Percentiles rank a stretch among this genome's conserved stretches.
phyloP scores from a whole-genome alignment of 1,139 yeast species.

The Geotrichum citri-aurantii region DNA sequence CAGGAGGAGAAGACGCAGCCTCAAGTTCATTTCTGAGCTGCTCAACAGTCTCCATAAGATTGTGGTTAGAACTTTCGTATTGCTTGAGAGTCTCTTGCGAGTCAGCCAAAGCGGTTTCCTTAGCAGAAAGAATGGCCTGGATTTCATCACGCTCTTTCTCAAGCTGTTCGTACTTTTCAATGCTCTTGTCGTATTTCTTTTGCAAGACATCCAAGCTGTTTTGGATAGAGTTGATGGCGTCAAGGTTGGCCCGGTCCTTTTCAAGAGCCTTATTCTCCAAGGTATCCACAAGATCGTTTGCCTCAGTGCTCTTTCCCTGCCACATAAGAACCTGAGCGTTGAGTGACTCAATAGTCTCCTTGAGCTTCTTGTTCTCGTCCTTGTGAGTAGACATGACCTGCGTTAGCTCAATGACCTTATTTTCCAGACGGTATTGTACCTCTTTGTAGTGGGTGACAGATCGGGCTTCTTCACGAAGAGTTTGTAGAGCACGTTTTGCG shows the following conservation, averaged over 20 bases:
- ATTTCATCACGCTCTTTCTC: constrained; percentile 60
- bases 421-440: constrained; percentile 87
- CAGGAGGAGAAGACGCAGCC: constrained; percentile 29
- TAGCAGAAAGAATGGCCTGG: constrained; percentile 50
- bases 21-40: constrained; percentile 64
- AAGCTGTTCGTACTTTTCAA: constrained; percentile 56
- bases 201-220: constrained; percentile 47
- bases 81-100: constrained; percentile 31
- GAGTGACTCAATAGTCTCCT: constrained; percentile 53
- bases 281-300: constrained; percentile 28
- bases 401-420: constrained; percentile 90
- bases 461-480: constrained; percentile 76
- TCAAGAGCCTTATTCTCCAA: constrained; percentile 49
- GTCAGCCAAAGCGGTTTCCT: constrained; percentile 50
- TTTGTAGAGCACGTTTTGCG: constrained; percentile 61
- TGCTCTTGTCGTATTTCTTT: constrained; percentile 56
- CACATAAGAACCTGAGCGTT: constrained; percentile 35
- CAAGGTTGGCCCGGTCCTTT: constrained; percentile 51
- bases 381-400: constrained; percentile 73
- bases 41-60: constrained; percentile 58
- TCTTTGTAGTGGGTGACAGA: constrained; percentile 86
- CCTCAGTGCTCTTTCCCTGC: constrained; percentile 32
- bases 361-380: constrained; percentile 71
- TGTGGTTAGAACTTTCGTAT: constrained; percentile 30
- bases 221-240: constrained; percentile 44